phyloP scores from a whole-genome alignment of 768 basidiomycete genomes.

The Boletus sp. region DNA sequence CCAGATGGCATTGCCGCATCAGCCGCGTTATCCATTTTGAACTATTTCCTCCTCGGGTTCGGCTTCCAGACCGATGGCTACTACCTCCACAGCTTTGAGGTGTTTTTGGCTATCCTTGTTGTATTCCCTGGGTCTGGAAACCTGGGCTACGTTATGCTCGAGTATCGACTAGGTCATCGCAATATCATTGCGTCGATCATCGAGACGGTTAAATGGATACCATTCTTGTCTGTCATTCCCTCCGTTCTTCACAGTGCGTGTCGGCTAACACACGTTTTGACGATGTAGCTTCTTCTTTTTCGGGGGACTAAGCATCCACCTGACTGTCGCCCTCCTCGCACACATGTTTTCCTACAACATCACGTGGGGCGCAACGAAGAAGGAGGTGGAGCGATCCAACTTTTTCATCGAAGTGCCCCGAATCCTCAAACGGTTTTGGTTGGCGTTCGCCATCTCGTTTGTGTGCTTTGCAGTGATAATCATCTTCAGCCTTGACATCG shows the following conservation, averaged over 20 bases:
- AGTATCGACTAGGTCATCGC: slow-evolving; percentile 62
- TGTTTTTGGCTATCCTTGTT: slow-evolving; percentile 69
- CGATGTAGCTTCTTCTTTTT: slow-evolving; percentile 49
- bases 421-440: slow-evolving; percentile 78
- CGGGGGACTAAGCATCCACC: slow-evolving; percentile 52
- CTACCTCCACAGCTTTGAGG: slow-evolving; percentile 77
- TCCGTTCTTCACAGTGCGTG: no score
- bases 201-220: slow-evolving; percentile 27
- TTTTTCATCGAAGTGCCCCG: slow-evolving; percentile 89
- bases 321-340: slow-evolving; percentile 51
- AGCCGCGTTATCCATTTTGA: slow-evolving; percentile 60
- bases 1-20: slow-evolving; percentile 62
- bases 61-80: slow-evolving; percentile 69
- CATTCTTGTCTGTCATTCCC: slow-evolving; percentile 34
- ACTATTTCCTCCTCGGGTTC: slow-evolving; percentile 74
- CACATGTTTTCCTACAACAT: slow-evolving; percentile 63
- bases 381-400: slow-evolving; percentile 86
- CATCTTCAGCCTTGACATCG: slow-evolving; percentile 47
- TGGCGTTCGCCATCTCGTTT: slow-evolving; percentile 56
- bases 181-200: slow-evolving; percentile 15
- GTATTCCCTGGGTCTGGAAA: slow-evolving; percentile 77
- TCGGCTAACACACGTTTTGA: neutral
- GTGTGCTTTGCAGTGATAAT: slow-evolving; percentile 51
- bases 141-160: slow-evolving; percentile 65
- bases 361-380: slow-evolving; percentile 62